Evolutionary conservation across 805 yeast species (phyloP).

Genomic region (Metschnikowia henanensis): DNA sequence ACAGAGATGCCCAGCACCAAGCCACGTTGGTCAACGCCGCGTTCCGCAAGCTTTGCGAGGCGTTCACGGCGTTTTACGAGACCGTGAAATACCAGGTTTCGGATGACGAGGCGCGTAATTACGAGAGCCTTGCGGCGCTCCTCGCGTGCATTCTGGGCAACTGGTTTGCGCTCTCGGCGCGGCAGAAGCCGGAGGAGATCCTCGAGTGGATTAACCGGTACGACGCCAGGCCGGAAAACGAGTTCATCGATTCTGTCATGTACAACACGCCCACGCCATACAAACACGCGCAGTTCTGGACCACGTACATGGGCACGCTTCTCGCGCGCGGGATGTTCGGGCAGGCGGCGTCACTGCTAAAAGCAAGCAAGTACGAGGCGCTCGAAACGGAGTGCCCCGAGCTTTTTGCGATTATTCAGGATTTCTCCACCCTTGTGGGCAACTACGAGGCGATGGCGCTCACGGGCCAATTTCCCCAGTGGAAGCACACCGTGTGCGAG

Average conservation of each 20-base stretch:
- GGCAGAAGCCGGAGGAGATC: constrained; percentile 44
- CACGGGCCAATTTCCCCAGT: constrained; percentile 43
- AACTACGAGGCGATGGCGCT: constrained; percentile 42
- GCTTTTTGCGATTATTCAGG: constrained; percentile 39
- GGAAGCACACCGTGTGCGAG: constrained; percentile 53
- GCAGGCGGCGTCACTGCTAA: constrained; percentile 52
- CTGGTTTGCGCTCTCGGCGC: constrained; percentile 39
- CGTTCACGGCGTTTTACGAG: constrained; percentile 30
- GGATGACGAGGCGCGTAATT: constrained; percentile 27
- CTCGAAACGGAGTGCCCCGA: constrained; percentile 31
- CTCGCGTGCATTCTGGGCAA: constrained; percentile 59
- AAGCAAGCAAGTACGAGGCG: constrained; percentile 43
- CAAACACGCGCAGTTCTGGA: constrained; percentile 60
- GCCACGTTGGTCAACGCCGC: constrained; percentile 23
- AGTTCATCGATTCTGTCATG: constrained; percentile 47
- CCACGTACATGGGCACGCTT: constrained; percentile 52
- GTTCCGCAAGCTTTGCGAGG: constrained; percentile 28
- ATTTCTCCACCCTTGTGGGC: constrained; percentile 39
- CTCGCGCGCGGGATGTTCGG: constrained; percentile 60
- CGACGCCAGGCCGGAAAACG: constrained; percentile 63
- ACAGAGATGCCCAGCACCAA: constrained; percentile 8
- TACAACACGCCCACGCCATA: constrained; percentile 45
- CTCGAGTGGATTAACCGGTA: constrained; percentile 68
- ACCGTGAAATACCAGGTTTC: constrained; percentile 16
- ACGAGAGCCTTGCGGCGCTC: constrained; percentile 46